Conservation (phyloP, 306 rosid species). For the Quercus alba region DNA sequence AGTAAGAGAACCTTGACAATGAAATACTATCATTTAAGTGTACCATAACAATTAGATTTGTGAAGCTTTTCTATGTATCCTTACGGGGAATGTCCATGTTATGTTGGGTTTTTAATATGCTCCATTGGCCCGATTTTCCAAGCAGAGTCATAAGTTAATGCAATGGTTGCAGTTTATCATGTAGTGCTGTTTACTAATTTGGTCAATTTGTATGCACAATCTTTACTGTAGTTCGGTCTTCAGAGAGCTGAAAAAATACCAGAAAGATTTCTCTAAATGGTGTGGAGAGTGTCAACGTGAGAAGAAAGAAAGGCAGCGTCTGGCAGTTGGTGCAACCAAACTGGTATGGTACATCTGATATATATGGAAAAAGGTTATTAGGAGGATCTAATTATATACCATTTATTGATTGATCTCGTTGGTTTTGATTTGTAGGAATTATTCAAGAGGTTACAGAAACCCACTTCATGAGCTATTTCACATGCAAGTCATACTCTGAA, state of each 20-base stretch:
- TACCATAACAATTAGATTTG: not conserved
- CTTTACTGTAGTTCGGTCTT: constrained; percentile 59
- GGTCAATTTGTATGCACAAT: constrained; percentile 1
- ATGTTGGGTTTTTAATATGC: not conserved
- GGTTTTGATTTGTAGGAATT: constrained; percentile 49
- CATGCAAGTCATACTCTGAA: constrained; percentile 24
- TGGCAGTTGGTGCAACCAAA: constrained; percentile 56
- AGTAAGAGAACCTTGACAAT: not conserved
- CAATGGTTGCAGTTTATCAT: not conserved
- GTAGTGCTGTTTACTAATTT: not conserved
- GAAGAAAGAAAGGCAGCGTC: constrained; percentile 63
- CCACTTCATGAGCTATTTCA: constrained; percentile 40
- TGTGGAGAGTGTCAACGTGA: constrained; percentile 84
- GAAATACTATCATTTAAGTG: not conserved
- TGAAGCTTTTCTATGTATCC: not conserved
- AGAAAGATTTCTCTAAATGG: constrained; percentile 71
- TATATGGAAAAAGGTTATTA: not conserved
- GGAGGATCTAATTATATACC: not conserved
- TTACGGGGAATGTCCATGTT: not conserved
- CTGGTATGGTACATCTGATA: constrained; percentile 43
- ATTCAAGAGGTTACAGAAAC: constrained; percentile 47
- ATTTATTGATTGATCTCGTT: constrained; percentile 1
- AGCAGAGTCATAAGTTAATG: not conserved
- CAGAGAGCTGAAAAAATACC: constrained; percentile 78
- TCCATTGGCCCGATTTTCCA: not conserved